phyloP scores from a whole-genome alignment of 2,329 filamentous ascomycete genomes.

The Metarhizium rileyi region DNA sequence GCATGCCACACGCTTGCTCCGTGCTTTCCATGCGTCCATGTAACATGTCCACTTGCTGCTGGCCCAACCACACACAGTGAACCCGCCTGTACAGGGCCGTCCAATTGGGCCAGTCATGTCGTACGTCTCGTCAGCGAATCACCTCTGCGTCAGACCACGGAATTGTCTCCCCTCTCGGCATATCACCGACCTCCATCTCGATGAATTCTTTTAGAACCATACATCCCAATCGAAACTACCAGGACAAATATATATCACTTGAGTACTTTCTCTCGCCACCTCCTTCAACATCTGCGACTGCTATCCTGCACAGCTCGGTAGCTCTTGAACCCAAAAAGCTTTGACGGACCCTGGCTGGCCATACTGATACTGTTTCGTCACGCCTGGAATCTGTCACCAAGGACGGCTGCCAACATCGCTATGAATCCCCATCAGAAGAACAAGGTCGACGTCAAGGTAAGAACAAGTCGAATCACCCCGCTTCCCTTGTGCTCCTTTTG shows the following conservation, averaged over 20 bases:
- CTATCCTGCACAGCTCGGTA: not conserved
- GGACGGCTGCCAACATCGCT: slow-evolving; percentile 15
- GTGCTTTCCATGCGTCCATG: too few relatives aligned
- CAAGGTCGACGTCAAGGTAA: slow-evolving; percentile 92
- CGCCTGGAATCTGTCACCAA: not conserved
- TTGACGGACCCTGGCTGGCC: not conserved
- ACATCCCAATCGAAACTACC: not conserved
- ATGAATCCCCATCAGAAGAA: slow-evolving; percentile 99
- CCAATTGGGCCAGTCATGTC: too few relatives aligned
- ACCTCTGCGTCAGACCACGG: not conserved
- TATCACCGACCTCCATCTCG: not conserved
- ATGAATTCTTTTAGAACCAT: not conserved
- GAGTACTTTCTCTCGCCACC: not conserved
- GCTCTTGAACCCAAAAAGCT: not conserved
- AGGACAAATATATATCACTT: not conserved
- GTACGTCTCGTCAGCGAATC: not conserved
- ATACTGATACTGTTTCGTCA: not conserved
- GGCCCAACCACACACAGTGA: not conserved
- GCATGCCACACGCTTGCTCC: too few relatives aligned
- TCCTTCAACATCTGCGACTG: not conserved
- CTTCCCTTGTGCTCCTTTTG: not conserved
- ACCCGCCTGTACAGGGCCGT: not conserved
- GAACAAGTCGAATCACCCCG: slow-evolving; percentile 24
- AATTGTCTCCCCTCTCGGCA: not conserved
- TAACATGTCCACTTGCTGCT: too few relatives aligned